phyloP scores from a whole-genome alignment of 495 filamentous ascomycete genomes.

The Baudoinia panamericana region DNA sequence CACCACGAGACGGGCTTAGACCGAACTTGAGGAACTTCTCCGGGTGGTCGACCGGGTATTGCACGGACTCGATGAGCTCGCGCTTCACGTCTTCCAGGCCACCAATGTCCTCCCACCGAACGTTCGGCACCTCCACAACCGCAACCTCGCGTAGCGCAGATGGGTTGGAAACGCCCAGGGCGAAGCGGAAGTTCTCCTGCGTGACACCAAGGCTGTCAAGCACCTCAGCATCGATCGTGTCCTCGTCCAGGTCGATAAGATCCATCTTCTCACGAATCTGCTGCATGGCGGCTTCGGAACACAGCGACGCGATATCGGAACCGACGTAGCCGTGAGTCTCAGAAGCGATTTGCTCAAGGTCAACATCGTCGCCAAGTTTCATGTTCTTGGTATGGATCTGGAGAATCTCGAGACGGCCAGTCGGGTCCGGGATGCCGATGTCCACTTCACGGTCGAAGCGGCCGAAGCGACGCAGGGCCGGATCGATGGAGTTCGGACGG shows the following conservation, averaged over 20 bases:
- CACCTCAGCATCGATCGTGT: constrained; percentile 97
- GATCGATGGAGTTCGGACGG: constrained; percentile 93
- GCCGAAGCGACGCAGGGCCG: constrained; percentile 89
- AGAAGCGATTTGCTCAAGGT: constrained; percentile 89
- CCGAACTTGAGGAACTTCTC: constrained; percentile 99
- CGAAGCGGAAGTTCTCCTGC: constrained; percentile 99
- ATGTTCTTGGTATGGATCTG: constrained; percentile 99
- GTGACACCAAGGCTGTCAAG: constrained; percentile 96
- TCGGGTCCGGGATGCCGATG: constrained; percentile 94
- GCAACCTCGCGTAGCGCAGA: constrained; percentile 97
- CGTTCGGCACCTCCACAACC: constrained; percentile 97
- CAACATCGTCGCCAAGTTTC: constrained; percentile 95
- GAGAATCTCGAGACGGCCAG: constrained; percentile 95
- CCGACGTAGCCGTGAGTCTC: constrained; percentile 99
- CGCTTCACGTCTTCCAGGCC: constrained; percentile 97
- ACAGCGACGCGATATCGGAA: constrained; percentile 96
- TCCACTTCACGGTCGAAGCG: constrained; percentile 98
- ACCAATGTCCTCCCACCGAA: constrained; percentile 99
- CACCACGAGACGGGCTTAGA: constrained; percentile 93
- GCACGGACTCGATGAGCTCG: constrained; percentile 97
- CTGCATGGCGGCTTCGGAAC: constrained; percentile 98
- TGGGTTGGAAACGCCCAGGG: constrained; percentile 93
- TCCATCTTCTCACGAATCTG: constrained; percentile 99
- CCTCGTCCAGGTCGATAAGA: constrained; percentile 95
- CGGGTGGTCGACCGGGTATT: constrained; percentile 97